Conservation (phyloP, 768 basidiomycete species). For the Naganishia vaughanmartiniae region DNA sequence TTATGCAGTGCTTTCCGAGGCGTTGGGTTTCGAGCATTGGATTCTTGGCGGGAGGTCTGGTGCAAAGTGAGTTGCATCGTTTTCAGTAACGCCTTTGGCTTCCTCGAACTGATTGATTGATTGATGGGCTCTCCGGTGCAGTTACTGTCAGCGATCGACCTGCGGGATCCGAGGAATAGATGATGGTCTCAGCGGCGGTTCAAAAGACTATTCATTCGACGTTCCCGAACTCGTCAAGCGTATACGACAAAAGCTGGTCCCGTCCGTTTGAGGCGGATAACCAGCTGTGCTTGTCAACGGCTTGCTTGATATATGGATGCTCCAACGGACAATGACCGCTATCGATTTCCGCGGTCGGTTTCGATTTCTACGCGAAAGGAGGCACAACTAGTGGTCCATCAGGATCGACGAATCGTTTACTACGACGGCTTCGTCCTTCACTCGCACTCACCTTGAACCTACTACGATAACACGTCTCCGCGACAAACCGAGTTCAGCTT, state of each 20-base stretch:
- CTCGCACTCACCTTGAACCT: too few species aligned
- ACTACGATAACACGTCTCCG: too few species aligned
- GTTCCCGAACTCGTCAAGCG: background rate
- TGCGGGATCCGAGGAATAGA: background rate
- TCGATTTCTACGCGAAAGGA: too few species aligned
- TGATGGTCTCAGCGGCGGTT: background rate
- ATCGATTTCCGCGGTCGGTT: background rate
- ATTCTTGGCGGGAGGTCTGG: slow-evolving; percentile 6
- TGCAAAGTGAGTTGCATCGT: background rate
- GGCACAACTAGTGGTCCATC: too few species aligned
- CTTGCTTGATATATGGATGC: background rate
- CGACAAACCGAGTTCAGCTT: too few species aligned
- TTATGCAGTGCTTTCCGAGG: slow-evolving; percentile 24
- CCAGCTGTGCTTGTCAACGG: background rate
- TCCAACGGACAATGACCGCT: background rate
- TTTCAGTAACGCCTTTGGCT: too few species aligned
- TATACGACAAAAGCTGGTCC: background rate
- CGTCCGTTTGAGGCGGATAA: background rate
- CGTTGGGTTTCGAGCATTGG: slow-evolving; percentile 30
- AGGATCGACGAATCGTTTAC: too few species aligned
- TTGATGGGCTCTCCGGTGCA: background rate
- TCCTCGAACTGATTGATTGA: background rate
- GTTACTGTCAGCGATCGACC: slow-evolving; percentile 9
- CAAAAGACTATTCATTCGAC: background rate
- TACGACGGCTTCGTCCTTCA: too few species aligned